phyloP scores from a whole-genome alignment of 164 flowering plant genomes.

The Taxillus chinensis region DNA sequence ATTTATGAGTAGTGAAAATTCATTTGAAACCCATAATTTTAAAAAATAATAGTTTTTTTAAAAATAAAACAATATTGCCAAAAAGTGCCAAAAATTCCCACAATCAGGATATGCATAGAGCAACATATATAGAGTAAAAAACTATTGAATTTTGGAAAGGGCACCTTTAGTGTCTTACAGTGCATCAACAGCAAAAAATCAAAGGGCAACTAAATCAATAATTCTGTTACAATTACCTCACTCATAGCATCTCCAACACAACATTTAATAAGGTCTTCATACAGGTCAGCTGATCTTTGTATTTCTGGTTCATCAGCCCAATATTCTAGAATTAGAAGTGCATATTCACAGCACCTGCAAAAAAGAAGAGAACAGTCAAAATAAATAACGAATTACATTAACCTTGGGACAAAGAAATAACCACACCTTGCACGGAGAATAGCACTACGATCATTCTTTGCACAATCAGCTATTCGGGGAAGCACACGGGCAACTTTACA shows the following conservation, averaged over 20 bases:
- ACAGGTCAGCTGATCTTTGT: slow-evolving; percentile 89
- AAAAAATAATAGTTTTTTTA: too few species aligned
- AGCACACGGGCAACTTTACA: slow-evolving; percentile 91
- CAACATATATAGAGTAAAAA: too few species aligned
- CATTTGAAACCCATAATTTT: too few species aligned
- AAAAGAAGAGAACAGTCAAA: background rate
- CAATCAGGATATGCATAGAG: too few species aligned
- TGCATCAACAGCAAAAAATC: background rate
- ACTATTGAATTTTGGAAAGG: too few species aligned
- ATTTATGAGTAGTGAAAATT: too few species aligned
- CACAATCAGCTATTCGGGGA: slow-evolving; percentile 85
- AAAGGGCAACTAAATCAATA: background rate
- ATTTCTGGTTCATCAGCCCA: slow-evolving; percentile 99
- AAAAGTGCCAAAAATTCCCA: too few species aligned
- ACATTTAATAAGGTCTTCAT: slow-evolving; percentile 88
- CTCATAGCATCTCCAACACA: slow-evolving; percentile 98
- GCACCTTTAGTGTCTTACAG: background rate
- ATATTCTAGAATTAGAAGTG: slow-evolving; percentile 78
- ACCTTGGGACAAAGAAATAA: background rate
- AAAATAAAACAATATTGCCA: too few species aligned
- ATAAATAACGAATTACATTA: background rate
- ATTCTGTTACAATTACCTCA: slow-evolving; percentile 47
- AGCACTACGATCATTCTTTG: slow-evolving; percentile 90
- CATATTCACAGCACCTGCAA: slow-evolving; percentile 94
- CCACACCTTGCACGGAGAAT: slow-evolving; percentile 86